These are phyloP conservation scores for Penicillium sp. DNA, from an alignment of 2,329 filamentous ascomycete genomes.

Conservation along the genomic window DNA sequence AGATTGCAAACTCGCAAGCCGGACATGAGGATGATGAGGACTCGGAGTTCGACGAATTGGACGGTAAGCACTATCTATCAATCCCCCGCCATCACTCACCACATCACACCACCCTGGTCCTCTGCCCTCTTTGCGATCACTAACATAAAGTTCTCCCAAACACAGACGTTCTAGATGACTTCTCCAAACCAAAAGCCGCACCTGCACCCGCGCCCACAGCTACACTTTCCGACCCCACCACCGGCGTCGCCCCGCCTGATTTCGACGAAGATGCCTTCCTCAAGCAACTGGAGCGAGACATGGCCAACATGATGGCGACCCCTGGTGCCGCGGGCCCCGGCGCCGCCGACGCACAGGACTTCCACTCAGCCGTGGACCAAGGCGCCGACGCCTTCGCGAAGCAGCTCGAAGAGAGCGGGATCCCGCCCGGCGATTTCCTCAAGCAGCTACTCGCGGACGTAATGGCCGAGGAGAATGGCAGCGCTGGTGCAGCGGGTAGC, in stretches of 20 bases:
- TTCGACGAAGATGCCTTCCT: slow-evolving; percentile 61
- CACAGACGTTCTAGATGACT: slow-evolving; percentile 88
- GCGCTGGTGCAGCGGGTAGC: slow-evolving; percentile 19
- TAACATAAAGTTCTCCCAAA: slow-evolving; percentile 3
- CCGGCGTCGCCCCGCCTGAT: slow-evolving; percentile 18
- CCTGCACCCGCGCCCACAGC: slow-evolving; percentile 27
- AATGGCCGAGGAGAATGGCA: slow-evolving; percentile 31
- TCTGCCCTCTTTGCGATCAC: background rate
- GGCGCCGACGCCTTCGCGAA: slow-evolving; percentile 40
- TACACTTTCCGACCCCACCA: slow-evolving; percentile 21
- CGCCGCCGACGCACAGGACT: slow-evolving; percentile 21
- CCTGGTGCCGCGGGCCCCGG: slow-evolving; percentile 26
- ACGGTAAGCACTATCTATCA: slow-evolving; percentile 59
- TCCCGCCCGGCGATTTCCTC: slow-evolving; percentile 37
- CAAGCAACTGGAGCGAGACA: slow-evolving; percentile 83
- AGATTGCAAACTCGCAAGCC: slow-evolving; percentile 6
- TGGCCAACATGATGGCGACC: slow-evolving; percentile 74
- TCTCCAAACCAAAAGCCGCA: slow-evolving; percentile 61
- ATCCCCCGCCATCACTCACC: background rate
- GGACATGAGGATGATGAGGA: slow-evolving; percentile 67
- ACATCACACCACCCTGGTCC: background rate
- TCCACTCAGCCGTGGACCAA: slow-evolving; percentile 31
- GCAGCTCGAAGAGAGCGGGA: slow-evolving; percentile 37
- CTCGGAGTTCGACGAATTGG: slow-evolving; percentile 92
- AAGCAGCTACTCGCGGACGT: slow-evolving; percentile 40